These are phyloP conservation scores for Moniliella sp. DNA, from an alignment of 1,284 basidiomycete species.

Conservation along the genomic window DNA sequence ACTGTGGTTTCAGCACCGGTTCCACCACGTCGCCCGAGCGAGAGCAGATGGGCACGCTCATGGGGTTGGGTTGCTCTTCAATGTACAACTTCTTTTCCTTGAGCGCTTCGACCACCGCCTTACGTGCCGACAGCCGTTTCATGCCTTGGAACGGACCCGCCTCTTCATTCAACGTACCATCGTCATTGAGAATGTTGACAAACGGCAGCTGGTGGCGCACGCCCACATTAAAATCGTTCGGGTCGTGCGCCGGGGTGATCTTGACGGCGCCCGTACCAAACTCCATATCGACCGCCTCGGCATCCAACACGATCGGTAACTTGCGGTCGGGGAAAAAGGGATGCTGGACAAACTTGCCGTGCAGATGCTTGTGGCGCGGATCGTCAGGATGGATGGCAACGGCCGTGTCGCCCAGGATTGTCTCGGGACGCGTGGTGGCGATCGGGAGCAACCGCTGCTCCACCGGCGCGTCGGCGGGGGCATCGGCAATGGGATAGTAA, in stretches of 20 bases:
- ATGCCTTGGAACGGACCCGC: conserved; percentile 51
- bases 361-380: conserved; percentile 75
- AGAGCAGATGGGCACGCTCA: conserved; percentile 31
- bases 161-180: conserved; percentile 83
- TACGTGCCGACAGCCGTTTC: conserved; percentile 80
- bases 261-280: conserved; percentile 98
- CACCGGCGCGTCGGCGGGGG: conserved; percentile 69
- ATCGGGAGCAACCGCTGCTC: conserved; percentile 78
- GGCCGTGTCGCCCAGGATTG: conserved; percentile 93
- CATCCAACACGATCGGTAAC: conserved; percentile 71
- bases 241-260: conserved; percentile 97
- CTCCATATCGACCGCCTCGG: conserved; percentile 69
- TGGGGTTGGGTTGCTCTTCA: conserved; percentile 55
- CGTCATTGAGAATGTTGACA: conserved; percentile 87
- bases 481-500: conserved; percentile 69
- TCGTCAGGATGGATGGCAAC: conserved; percentile 92
- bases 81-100: conserved; percentile 69
- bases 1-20: conserved; percentile 86
- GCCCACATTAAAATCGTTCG: conserved; percentile 90
- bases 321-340: conserved; percentile 64
- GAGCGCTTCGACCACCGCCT: conserved; percentile 59
- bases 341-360: conserved; percentile 75
- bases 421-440: conserved; percentile 93
- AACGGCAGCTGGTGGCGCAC: conserved; percentile 70
- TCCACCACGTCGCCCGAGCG: conserved; percentile 69